Conservation (phyloP, 2,329 filamentous ascomycete species). For the Ceratocystis lukuohia region DNA sequence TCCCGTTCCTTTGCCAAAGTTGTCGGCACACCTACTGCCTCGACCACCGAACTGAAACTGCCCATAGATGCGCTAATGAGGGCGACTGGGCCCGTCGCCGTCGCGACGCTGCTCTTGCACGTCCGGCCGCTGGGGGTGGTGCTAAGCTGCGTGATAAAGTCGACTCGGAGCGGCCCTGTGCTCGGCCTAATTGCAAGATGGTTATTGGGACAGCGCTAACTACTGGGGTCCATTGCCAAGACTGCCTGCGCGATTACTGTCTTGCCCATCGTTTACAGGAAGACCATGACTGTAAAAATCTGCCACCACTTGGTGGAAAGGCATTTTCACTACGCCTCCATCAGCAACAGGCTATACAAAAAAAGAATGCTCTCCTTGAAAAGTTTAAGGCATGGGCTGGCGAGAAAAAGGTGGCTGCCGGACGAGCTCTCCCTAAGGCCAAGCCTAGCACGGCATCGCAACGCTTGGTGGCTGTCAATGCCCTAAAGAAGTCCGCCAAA, state of each 20-base stretch:
- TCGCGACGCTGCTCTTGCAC: slow-evolving; percentile 40
- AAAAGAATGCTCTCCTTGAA: slow-evolving; percentile 58
- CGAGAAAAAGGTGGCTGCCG: slow-evolving; percentile 54
- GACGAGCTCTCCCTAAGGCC: slow-evolving; percentile 45
- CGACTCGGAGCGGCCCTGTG: slow-evolving; percentile 51
- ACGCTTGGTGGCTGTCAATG: slow-evolving; percentile 55
- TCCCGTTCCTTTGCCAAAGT: slow-evolving; percentile 86
- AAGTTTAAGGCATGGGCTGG: slow-evolving; percentile 69
- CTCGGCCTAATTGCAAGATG: slow-evolving; percentile 52
- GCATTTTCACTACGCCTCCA: slow-evolving; percentile 30
- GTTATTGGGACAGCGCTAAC: slow-evolving; percentile 54
- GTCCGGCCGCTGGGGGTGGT: slow-evolving; percentile 41
- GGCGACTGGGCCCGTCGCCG: slow-evolving; percentile 50
- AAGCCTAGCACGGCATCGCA: slow-evolving; percentile 51
- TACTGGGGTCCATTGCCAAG: slow-evolving; percentile 56
- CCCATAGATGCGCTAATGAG: slow-evolving; percentile 54
- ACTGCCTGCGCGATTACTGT: slow-evolving; percentile 62
- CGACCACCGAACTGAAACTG: slow-evolving; percentile 76
- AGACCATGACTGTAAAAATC: slow-evolving; percentile 73
- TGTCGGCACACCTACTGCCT: slow-evolving; percentile 79
- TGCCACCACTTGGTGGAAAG: slow-evolving; percentile 37
- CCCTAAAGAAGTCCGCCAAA: slow-evolving; percentile 75
- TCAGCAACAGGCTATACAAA: slow-evolving; percentile 45
- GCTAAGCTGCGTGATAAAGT: slow-evolving; percentile 41
- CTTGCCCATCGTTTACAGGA: slow-evolving; percentile 62